Conservation (phyloP, 2,329 filamentous ascomycete genomes). For the Didymella pomorum region DNA sequence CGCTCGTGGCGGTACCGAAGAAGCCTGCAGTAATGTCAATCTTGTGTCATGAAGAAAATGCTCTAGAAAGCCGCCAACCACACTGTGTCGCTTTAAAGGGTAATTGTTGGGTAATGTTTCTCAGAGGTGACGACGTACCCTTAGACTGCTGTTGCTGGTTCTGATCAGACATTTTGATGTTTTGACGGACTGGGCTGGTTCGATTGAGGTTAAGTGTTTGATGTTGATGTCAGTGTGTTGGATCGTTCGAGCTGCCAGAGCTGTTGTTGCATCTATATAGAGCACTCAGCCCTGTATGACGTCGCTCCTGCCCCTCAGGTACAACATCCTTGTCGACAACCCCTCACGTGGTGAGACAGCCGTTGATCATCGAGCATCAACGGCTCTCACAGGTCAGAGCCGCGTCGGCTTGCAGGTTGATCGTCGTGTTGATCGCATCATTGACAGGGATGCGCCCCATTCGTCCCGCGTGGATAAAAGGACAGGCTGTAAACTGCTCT, state of each 20-base stretch:
- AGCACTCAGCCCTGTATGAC: conserved; percentile 4
- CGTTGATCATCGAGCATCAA: conserved; percentile 12
- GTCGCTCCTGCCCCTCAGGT: conserved; percentile 9
- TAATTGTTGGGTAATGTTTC: neutral
- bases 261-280: conserved; percentile 3
- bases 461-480: neutral
- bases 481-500: neutral
- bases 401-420: conserved; percentile 8
- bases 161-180: conserved; percentile 36
- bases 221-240: neutral
- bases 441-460: conserved; percentile 20
- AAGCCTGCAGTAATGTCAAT: conserved; percentile 32
- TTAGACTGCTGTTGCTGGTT: conserved; percentile 37
- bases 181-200: neutral
- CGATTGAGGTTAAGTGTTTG: neutral
- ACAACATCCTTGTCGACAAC: conserved; percentile 12
- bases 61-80: neutral
- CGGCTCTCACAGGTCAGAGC: conserved; percentile 10
- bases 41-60: too few relatives aligned
- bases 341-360: conserved; percentile 16
- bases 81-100: neutral
- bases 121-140: conserved; percentile 17
- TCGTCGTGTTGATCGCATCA: conserved; percentile 25
- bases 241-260: neutral
- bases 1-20: conserved; percentile 45